These are phyloP conservation scores for Zelopaecilomyces penicillatus DNA, from an alignment of 2,329 filamentous ascomycete species.

Conservation along the genomic window DNA sequence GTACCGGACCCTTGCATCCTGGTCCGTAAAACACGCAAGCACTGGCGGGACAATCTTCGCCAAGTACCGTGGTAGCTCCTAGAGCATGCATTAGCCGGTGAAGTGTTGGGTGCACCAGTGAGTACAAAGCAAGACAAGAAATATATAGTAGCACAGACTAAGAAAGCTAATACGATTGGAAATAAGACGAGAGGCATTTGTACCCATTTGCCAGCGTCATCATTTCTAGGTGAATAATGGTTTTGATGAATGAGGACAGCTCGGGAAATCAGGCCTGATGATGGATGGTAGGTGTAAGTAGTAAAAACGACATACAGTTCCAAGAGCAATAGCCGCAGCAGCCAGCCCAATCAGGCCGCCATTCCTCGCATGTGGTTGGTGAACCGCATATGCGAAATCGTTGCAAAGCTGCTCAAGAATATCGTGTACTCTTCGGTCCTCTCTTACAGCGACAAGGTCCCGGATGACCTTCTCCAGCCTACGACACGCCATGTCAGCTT, in stretches of 20 bases:
- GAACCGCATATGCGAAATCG: conserved; percentile 94
- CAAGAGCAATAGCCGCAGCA: conserved; percentile 89
- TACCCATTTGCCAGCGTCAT: too few relatives aligned
- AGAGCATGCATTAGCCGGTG: conserved; percentile 71
- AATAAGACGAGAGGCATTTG: too few relatives aligned
- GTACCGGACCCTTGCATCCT: conserved; percentile 93
- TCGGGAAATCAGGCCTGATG: too few relatives aligned
- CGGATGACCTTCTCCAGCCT: conserved; percentile 88
- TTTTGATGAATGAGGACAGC: too few relatives aligned
- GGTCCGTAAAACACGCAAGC: conserved; percentile 92
- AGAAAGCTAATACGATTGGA: too few relatives aligned
- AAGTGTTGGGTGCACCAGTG: conserved; percentile 91
- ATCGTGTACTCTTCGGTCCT: conserved; percentile 71
- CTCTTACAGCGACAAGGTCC: conserved; percentile 66
- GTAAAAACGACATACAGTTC: conserved; percentile 57
- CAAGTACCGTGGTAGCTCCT: conserved; percentile 88
- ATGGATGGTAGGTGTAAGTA: too few relatives aligned
- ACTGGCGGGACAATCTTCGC: conserved; percentile 93
- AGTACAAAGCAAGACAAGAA: too few relatives aligned
- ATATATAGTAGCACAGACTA: too few relatives aligned
- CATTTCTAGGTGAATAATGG: too few relatives aligned
- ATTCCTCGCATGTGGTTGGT: conserved; percentile 93
- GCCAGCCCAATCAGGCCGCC: conserved; percentile 92
- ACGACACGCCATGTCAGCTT: conserved; percentile 12
- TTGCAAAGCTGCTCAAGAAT: conserved; percentile 96